Evolutionary conservation across 306 rosid genomes (phyloP).

Genomic region (Vigna reflexopilosa): DNA sequence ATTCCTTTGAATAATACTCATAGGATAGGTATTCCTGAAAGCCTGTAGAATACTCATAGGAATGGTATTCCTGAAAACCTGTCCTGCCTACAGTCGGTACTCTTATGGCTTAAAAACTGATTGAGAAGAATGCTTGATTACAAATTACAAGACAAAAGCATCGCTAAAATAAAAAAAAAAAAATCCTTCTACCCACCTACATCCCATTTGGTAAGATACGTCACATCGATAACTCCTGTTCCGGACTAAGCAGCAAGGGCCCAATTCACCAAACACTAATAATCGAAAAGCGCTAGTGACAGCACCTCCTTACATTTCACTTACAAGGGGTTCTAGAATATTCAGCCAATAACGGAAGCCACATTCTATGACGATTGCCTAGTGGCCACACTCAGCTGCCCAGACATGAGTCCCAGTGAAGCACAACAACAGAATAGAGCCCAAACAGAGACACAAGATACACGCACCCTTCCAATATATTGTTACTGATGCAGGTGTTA

Average conservation of each 20-base stretch:
- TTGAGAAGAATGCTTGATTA: too few species aligned
- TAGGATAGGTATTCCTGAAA: background rate
- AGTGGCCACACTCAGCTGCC: background rate
- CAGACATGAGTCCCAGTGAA: background rate
- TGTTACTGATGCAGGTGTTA: background rate
- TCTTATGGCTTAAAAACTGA: background rate
- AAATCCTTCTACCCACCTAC: background rate
- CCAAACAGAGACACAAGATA: background rate
- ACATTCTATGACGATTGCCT: background rate
- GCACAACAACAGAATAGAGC: background rate
- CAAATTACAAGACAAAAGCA: background rate
- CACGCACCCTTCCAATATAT: background rate
- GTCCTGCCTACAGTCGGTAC: background rate
- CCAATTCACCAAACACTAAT: conserved; percentile 1
- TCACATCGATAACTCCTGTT: background rate
- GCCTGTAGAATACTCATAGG: too few species aligned
- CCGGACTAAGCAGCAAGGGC: background rate
- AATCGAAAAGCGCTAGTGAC: background rate
- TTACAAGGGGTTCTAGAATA: background rate
- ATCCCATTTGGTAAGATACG: conserved; percentile 1
- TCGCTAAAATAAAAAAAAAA: background rate
- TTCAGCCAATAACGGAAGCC: background rate
- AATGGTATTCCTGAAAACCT: background rate
- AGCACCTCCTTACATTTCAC: background rate
- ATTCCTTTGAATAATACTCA: background rate